Evolutionary conservation across 2,329 filamentous ascomycete genomes (phyloP).

Genomic region (Colletotrichum sojae): DNA sequence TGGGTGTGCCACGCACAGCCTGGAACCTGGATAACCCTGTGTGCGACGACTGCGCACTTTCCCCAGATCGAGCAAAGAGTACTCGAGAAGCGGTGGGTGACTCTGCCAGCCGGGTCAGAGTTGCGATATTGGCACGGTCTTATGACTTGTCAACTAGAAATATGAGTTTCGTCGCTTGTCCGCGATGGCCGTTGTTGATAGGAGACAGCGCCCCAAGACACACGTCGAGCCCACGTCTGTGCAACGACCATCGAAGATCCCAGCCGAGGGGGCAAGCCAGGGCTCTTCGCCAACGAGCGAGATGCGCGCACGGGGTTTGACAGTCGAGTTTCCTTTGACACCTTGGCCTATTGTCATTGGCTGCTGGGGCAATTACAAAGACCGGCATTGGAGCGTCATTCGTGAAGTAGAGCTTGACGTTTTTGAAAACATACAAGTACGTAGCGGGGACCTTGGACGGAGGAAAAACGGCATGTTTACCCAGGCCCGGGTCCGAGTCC

Average conservation of each 20-base stretch:
- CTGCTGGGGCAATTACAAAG: not conserved
- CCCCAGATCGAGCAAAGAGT: constrained; percentile 26
- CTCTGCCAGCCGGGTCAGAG: not conserved
- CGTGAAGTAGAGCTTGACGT: too few relatives aligned
- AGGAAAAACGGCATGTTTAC: not conserved
- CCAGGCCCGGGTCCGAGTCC: not conserved
- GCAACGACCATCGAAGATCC: constrained; percentile 34
- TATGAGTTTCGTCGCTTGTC: not conserved
- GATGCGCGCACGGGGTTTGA: constrained; percentile 31
- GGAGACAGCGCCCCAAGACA: not conserved
- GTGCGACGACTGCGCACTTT: constrained; percentile 17
- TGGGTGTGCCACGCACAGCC: constrained; percentile 35
- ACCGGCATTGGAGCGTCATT: not conserved
- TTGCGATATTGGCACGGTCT: not conserved
- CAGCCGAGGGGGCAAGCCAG: constrained; percentile 27
- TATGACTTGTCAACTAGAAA: not conserved
- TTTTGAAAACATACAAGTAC: too few relatives aligned
- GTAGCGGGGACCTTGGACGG: too few relatives aligned
- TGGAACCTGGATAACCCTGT: constrained; percentile 38
- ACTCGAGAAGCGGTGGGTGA: constrained; percentile 10
- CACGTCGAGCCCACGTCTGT: constrained; percentile 26
- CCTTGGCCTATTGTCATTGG: constrained; percentile 9
- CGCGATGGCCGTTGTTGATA: not conserved
- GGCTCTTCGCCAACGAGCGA: constrained; percentile 21
- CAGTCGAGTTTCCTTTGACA: constrained; percentile 23